Conservation (phyloP, 225 moss, liverwort and hornwort genomes). For the Pseudisothecium myosuroides region DNA sequence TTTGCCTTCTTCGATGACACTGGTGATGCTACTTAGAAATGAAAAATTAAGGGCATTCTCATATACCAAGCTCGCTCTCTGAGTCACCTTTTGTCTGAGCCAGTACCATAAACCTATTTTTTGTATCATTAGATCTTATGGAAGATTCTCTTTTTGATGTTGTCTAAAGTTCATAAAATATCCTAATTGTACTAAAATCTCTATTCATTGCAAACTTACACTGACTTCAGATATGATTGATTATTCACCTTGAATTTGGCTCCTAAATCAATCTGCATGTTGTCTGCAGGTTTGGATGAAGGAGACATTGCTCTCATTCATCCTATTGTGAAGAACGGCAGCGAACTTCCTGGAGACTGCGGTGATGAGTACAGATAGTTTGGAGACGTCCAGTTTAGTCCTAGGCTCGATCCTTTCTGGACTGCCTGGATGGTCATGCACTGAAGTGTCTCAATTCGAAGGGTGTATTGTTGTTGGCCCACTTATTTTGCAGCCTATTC, state of each 20-base stretch:
- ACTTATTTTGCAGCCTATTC: neutral
- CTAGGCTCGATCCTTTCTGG: neutral
- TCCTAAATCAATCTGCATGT: neutral
- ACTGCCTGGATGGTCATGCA: neutral
- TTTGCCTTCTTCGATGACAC: neutral
- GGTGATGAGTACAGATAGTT: conserved; percentile 45
- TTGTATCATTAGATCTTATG: neutral
- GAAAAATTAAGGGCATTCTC: neutral
- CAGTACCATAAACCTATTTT: neutral
- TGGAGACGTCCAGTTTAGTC: neutral
- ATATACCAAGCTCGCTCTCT: neutral
- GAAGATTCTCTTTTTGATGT: neutral
- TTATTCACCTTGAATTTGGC: neutral
- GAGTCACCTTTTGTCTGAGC: neutral
- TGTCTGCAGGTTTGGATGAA: conserved; percentile 35
- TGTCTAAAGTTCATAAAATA: neutral
- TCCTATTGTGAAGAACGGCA: conserved; percentile 33
- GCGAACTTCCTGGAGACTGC: conserved; percentile 34
- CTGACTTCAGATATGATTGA: neutral
- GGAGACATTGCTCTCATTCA: conserved; percentile 39
- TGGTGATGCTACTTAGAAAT: neutral
- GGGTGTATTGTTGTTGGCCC: neutral
- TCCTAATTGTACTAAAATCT: no score
- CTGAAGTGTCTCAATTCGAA: neutral
- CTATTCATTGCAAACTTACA: neutral